Base-by-base conservation (phyloP, 1,284 basidiomycete genomes). In the Tausonia pullulans region DNA sequence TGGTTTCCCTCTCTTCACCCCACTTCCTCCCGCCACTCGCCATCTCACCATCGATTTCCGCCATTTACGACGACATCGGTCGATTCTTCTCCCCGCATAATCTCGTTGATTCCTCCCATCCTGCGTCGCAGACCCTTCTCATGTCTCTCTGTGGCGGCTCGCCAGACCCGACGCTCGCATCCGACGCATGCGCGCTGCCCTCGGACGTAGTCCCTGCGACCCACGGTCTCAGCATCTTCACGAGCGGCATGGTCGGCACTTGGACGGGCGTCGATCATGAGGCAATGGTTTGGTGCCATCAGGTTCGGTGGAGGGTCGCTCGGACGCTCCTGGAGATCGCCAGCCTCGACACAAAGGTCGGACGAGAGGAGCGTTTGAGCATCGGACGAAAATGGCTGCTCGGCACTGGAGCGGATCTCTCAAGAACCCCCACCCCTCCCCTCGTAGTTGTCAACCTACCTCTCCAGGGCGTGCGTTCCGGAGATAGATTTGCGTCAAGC, bases 281-380 rank as follows among this genome's bases (percentile, higher is more conserved):
- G 60, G 93, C 91, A 63, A 95, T 98, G 83, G 90, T 98, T 10
- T 99, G 96, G 96, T 98, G 96, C 74, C 90, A 98, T 75, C 96
- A 99, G 76, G 85, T 98, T 14, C 85, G 96, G 44, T 89, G 87
- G 84, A 83, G 85, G 48, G 79, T 98, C 13, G 95, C 94, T 2
- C 80, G 87, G 55, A 83, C 84, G 6, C 82, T 87, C 9, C 77
- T 97, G 5, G 86, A 90, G 68, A 79, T 91, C 58, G 83, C 82
- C 2, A 73, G 69, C 48, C 58, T 63, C 5, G 64, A 3, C n/a
- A 55, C 52, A 43, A 46, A 43, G 14, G 16, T 44, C 10, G 49
- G 50, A 11, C 14, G 41, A 9, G 39, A 16, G 49, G 57, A 50
- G 39, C 46, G 60, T 53, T 16, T 50, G 49, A 10, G 43, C 39